A percentile compares a stretch with the other conserved stretches of the same genome.
Evolutionary conservation across 768 basidiomycete species (phyloP).

Genomic region (Lentinula guzmanii): DNA sequence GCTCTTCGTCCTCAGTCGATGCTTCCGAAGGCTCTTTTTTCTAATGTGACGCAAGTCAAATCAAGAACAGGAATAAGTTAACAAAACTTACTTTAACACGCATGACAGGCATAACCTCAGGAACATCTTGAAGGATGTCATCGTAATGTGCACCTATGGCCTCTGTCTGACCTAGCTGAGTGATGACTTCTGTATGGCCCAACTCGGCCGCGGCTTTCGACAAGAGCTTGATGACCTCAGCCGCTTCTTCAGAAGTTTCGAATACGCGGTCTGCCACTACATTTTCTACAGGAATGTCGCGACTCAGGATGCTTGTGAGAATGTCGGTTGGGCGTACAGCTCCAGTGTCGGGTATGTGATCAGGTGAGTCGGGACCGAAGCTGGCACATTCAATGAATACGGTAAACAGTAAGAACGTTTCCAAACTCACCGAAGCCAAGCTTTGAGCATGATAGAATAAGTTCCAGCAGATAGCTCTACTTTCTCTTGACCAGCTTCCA

Average conservation of each 20-base stretch:
- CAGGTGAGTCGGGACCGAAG: conserved; percentile 29
- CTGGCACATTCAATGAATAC: conserved; percentile 15
- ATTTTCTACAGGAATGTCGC: conserved; percentile 40
- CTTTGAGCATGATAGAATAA: conserved; percentile 64
- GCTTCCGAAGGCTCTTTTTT: conserved; percentile 11
- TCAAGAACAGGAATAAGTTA: background rate
- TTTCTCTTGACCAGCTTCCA: conserved; percentile 41
- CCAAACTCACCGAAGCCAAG: conserved; percentile 42
- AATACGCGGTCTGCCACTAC: conserved; percentile 58
- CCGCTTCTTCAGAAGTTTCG: conserved; percentile 47
- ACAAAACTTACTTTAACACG: conserved; percentile 30
- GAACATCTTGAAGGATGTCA: conserved; percentile 46
- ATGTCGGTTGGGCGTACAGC: conserved; percentile 24
- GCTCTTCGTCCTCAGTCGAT: conserved; percentile 7
- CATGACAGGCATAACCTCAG: conserved; percentile 58
- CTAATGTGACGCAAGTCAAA: conserved; percentile 7
- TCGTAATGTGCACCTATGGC: conserved; percentile 29
- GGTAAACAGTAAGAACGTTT: background rate
- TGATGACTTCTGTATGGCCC: conserved; percentile 42
- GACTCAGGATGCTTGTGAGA: conserved; percentile 39
- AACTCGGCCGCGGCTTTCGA: conserved; percentile 56
- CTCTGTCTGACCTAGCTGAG: conserved; percentile 52
- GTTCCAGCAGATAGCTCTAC: conserved; percentile 49
- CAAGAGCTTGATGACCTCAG: conserved; percentile 46
- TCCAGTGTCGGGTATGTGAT: conserved; percentile 11